phyloP scores from a whole-genome alignment of 2,329 filamentous ascomycete genomes.

The Diaporthe citrichinensis region DNA sequence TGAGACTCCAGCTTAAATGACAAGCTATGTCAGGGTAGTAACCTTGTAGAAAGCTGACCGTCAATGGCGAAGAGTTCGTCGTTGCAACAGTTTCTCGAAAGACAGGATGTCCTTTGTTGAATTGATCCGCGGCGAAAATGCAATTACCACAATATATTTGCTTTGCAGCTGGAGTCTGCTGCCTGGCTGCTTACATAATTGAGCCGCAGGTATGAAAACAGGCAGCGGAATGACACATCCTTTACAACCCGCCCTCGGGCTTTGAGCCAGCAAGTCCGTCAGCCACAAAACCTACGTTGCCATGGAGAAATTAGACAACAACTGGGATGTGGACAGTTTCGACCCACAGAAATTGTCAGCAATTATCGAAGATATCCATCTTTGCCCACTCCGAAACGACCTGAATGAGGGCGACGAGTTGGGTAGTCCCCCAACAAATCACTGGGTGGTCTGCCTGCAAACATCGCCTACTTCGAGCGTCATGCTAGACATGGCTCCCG shows the following conservation, averaged over 20 bases:
- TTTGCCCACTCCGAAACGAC: conserved; percentile 16
- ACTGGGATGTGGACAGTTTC: neutral
- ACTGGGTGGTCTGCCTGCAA: conserved; percentile 18
- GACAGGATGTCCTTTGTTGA: neutral
- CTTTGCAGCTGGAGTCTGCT: neutral
- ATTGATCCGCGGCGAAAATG: neutral
- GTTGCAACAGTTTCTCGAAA: neutral
- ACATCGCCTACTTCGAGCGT: neutral
- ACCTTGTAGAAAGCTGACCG: no score
- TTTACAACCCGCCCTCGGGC: no score
- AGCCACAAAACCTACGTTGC: no score
- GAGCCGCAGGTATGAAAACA: neutral
- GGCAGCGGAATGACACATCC: neutral
- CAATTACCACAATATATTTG: neutral
- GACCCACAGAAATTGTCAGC: neutral
- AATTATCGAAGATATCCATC: neutral
- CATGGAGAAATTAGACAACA: no score
- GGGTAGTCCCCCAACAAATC: neutral
- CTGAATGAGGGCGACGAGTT: conserved; percentile 22
- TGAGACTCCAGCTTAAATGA: no score
- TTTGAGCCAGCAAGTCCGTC: no score
- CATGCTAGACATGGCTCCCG: conserved; percentile 27
- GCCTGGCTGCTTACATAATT: neutral
- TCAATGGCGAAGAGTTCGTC: no score
- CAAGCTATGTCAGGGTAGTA: no score